Conservation (phyloP, 2,329 filamentous ascomycete genomes). For the Talaromyces sp. region DNA sequence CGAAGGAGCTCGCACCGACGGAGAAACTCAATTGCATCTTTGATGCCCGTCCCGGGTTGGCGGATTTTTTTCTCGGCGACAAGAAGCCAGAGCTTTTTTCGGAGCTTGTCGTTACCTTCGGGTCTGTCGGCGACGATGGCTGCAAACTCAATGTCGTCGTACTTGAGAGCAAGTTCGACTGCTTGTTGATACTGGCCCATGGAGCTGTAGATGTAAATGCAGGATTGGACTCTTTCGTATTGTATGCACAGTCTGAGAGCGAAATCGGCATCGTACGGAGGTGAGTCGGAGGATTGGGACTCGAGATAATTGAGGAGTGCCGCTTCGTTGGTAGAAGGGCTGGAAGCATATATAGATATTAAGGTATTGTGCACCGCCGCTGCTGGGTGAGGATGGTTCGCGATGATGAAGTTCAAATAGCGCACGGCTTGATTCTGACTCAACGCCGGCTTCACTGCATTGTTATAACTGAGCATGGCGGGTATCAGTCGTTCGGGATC, state of each 20-base stretch:
- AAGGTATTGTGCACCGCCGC: constrained; percentile 95
- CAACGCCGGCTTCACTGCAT: constrained; percentile 61
- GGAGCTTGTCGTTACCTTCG: constrained; percentile 70
- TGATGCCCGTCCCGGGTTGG: constrained; percentile 76
- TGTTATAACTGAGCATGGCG: constrained; percentile 89
- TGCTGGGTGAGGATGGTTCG: constrained; percentile 69
- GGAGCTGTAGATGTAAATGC: constrained; percentile 93
- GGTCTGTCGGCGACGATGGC: constrained; percentile 81
- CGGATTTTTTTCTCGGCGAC: constrained; percentile 93
- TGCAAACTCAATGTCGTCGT: constrained; percentile 85
- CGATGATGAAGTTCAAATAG: constrained; percentile 90
- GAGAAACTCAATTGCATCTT: constrained; percentile 87
- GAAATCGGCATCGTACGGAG: constrained; percentile 91
- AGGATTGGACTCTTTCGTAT: constrained; percentile 85
- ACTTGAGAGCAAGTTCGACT: constrained; percentile 85
- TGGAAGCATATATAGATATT: constrained; percentile 90
- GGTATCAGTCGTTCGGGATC: constrained; percentile 86
- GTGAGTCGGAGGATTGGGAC: constrained; percentile 78
- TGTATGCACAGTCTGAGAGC: constrained; percentile 93
- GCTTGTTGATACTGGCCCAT: constrained; percentile 95
- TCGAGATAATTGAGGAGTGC: constrained; percentile 85
- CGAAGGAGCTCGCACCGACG: constrained; percentile 85
- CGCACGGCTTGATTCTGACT: constrained; percentile 84
- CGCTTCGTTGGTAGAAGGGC: constrained; percentile 76
- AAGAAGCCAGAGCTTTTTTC: constrained; percentile 93